A percentile compares a stretch with the other conserved stretches of the same genome.
phyloP scores from a whole-genome alignment of 23 red algal genomes.

The Gracilaria vermiculophylla region DNA sequence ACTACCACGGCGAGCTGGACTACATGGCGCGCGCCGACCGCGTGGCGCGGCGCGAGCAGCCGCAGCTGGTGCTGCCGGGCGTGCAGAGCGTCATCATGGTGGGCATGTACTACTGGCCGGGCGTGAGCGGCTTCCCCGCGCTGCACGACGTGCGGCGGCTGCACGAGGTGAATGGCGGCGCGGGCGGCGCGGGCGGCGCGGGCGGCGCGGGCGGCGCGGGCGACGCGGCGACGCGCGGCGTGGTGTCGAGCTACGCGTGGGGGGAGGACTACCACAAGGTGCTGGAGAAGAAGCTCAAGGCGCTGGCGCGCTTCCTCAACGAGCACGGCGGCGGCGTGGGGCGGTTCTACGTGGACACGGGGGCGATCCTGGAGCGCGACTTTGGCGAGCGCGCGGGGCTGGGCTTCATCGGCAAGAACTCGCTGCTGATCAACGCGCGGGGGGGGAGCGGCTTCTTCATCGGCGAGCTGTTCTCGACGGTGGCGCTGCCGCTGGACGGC shows the following conservation, averaged over 20 bases:
- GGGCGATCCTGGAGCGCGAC: constrained; percentile 88
- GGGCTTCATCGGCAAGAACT: constrained; percentile 96
- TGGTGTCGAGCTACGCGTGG: constrained; percentile 96
- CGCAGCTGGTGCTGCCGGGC: constrained; percentile 77
- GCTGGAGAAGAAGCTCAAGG: constrained; percentile 45
- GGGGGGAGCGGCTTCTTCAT: constrained; percentile 92
- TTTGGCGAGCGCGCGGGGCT: constrained; percentile 81
- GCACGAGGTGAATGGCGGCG: background rate
- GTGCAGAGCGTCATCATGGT: constrained; percentile 78
- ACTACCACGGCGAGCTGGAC: constrained; percentile 86
- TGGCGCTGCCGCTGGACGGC: constrained; percentile 70
- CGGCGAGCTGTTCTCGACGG: constrained; percentile 88
- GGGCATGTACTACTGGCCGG: constrained; percentile 94
- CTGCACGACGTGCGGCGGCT: constrained; percentile 18
- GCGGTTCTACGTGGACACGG: constrained; percentile 94
- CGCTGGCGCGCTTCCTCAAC: constrained; percentile 56
- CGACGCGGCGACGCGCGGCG: constrained; percentile 47
- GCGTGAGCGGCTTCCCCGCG: constrained; percentile 68
- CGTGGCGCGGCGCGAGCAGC: constrained; percentile 70
- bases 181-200: too few species aligned
- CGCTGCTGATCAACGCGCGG: constrained; percentile 86
- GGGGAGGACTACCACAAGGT: constrained; percentile 85
- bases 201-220: too few species aligned
- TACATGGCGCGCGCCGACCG: constrained; percentile 93
- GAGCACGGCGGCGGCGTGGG: constrained; percentile 75